Percentiles rank a stretch among this genome's conserved stretches.
Conservation (phyloP, 1,284 basidiomycete species). For the Papiliotrema terrestris region DNA sequence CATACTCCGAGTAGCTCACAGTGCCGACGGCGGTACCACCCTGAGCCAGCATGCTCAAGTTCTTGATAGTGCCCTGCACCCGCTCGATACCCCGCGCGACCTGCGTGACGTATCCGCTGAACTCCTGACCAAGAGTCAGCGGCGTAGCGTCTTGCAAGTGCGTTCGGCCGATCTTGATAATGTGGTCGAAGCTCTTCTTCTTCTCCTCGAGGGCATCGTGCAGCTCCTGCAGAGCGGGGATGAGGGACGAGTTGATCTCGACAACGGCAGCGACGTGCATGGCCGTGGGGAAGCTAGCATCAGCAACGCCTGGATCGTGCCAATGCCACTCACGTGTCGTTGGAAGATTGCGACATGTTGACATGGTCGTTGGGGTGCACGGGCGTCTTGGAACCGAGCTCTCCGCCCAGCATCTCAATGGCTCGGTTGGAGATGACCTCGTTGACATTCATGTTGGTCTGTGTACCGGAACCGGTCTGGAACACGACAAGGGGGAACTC, state of each 20-base stretch:
- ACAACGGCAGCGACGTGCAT: slow-evolving; percentile 98
- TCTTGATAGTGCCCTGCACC: slow-evolving; percentile 75
- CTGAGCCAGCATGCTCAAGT: slow-evolving; percentile 87
- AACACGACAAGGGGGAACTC: slow-evolving; percentile 99
- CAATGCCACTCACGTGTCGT: slow-evolving; percentile 73
- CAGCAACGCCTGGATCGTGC: not conserved
- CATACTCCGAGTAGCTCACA: slow-evolving; percentile 52
- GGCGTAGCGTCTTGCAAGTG: slow-evolving; percentile 98
- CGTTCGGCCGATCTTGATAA: slow-evolving; percentile 98
- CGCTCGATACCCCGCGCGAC: slow-evolving; percentile 86
- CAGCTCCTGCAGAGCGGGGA: slow-evolving; percentile 83
- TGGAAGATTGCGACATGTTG: slow-evolving; percentile 98
- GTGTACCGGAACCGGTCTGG: slow-evolving; percentile 98
- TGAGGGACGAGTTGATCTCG: slow-evolving; percentile 73
- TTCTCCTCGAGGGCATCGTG: slow-evolving; percentile 80
- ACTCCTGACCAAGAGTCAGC: slow-evolving; percentile 96
- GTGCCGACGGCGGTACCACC: slow-evolving; percentile 99
- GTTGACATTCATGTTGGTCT: slow-evolving; percentile 99
- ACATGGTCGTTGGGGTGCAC: slow-evolving; percentile 99
- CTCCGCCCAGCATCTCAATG: slow-evolving; percentile 93
- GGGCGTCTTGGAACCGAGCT: slow-evolving; percentile 93
- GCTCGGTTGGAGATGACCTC: slow-evolving; percentile 99
- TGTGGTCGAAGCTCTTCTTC: slow-evolving; percentile 73
- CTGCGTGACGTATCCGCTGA: slow-evolving; percentile 97
- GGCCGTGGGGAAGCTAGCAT: slow-evolving; percentile 85